Evolutionary conservation across 2,329 filamentous ascomycete genomes (phyloP).

Genomic region (Exophiala bonariae): DNA sequence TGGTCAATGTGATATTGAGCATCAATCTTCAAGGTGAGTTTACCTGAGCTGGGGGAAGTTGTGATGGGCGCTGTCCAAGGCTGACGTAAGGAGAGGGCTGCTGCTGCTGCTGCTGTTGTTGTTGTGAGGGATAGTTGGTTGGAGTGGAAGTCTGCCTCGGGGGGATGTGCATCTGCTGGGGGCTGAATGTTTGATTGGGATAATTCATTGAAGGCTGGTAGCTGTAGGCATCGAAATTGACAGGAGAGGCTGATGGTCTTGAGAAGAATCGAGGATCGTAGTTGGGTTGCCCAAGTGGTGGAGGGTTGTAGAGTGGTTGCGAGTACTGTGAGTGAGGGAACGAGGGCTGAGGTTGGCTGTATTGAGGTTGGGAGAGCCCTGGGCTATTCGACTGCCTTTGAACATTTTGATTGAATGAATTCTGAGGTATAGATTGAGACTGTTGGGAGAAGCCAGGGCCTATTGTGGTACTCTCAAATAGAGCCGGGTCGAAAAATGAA

Average conservation of each 20-base stretch:
- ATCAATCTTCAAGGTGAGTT: not conserved
- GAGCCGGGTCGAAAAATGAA: constrained; percentile 25
- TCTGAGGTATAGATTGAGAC: constrained; percentile 16
- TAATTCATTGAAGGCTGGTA: constrained; percentile 22
- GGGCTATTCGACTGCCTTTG: constrained; percentile 23
- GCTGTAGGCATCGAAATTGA: constrained; percentile 15
- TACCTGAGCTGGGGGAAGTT: constrained; percentile 29
- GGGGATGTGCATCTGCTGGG: constrained; percentile 18
- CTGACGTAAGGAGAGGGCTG: constrained; percentile 29
- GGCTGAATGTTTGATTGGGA: constrained; percentile 16
- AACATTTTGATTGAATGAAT: constrained; percentile 16
- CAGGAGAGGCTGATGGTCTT: constrained; percentile 20
- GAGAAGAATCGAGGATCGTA: constrained; percentile 24
- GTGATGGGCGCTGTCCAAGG: constrained; percentile 29
- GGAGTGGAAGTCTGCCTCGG: constrained; percentile 19
- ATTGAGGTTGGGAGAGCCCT: constrained; percentile 21
- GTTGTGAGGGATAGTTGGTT: constrained; percentile 33
- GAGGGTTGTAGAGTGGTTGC: constrained; percentile 21
- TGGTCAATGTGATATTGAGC: no score
- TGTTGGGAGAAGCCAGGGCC: constrained; percentile 21
- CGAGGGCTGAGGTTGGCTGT: constrained; percentile 12
- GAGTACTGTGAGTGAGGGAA: constrained; percentile 20
- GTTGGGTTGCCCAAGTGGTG: constrained; percentile 15
- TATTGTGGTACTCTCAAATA: constrained; percentile 23
- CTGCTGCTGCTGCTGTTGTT: constrained; percentile 31